A percentile compares a stretch with the other conserved stretches of the same genome.
Conservation (phyloP, 345 rosid species). For the Chamaenerion angustifolium region DNA sequence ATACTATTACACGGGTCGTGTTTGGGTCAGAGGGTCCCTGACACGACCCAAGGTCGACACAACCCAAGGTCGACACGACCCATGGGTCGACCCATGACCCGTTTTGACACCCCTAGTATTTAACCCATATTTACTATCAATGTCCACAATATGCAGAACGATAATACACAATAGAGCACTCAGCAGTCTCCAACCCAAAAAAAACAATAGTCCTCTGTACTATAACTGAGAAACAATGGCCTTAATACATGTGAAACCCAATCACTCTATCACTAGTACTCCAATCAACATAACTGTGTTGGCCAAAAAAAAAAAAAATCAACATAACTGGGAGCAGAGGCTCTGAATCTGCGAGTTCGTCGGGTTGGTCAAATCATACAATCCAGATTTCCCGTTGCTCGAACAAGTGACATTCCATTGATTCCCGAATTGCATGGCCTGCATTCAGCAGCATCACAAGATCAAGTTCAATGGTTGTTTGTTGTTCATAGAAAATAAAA, state of each 20-base stretch:
- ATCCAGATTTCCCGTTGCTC: slow-evolving; percentile 41
- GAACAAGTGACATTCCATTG: slow-evolving; percentile 63
- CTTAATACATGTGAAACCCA: neutral
- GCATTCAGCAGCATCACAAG: slow-evolving; percentile 11
- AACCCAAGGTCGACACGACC: no score
- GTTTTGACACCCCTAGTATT: no score
- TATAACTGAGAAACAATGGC: neutral
- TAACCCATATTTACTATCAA: no score
- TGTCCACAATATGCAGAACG: no score
- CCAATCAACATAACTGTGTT: slow-evolving; percentile 38
- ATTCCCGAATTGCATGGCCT: slow-evolving; percentile 49
- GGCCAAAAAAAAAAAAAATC: no score
- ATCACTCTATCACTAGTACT: neutral
- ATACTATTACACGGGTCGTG: no score
- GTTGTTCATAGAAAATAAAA: neutral
- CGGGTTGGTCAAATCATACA: slow-evolving; percentile 27
- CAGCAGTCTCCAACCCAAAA: no score
- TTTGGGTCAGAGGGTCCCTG: no score
- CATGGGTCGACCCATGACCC: no score
- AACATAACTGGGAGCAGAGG: slow-evolving; percentile 50
- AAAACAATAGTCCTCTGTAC: no score
- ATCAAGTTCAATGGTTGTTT: neutral
- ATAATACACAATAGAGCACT: no score
- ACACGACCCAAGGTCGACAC: no score
- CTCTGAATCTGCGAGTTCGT: slow-evolving; percentile 33